Evolutionary conservation across 2,329 filamentous ascomycete genomes (phyloP).

Genomic region (Penicillium sp.): DNA sequence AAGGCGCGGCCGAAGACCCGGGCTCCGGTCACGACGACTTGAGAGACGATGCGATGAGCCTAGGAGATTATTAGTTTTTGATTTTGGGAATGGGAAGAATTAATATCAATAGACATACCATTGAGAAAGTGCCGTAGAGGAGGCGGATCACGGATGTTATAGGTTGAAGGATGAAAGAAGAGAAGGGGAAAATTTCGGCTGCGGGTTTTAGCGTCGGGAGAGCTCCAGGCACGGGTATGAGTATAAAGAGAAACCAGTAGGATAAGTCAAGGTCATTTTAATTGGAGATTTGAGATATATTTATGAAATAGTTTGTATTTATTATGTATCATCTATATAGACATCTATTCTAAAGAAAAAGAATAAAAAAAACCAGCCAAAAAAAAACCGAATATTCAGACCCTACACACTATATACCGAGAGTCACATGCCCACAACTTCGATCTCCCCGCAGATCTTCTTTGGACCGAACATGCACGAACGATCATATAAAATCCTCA

Average conservation of each 20-base stretch:
- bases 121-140: constrained; percentile 19
- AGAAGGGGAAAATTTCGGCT: constrained; percentile 30
- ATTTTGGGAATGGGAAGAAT: background rate
- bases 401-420: background rate
- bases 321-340: background rate
- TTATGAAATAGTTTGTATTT: background rate
- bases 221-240: constrained; percentile 4
- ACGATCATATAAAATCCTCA: constrained; percentile 20
- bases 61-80: constrained; percentile 37
- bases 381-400: background rate
- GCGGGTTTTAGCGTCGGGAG: constrained; percentile 27
- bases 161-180: constrained; percentile 22
- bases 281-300: background rate
- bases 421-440: constrained; percentile 25
- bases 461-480: constrained; percentile 18
- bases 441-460: constrained; percentile 25
- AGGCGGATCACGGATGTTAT: constrained; percentile 10
- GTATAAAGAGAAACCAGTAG: background rate
- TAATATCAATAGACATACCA: constrained; percentile 21
- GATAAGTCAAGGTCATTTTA: background rate
- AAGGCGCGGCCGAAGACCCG: constrained; percentile 93
- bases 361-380: background rate
- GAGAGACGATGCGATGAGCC: constrained; percentile 93
- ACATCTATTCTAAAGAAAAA: background rate
- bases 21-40: constrained; percentile 85